A percentile compares a stretch with the other conserved stretches of the same genome.
phyloP scores from a whole-genome alignment of 208 protist genomes.

The Trypanosomatidae sp. region DNA sequence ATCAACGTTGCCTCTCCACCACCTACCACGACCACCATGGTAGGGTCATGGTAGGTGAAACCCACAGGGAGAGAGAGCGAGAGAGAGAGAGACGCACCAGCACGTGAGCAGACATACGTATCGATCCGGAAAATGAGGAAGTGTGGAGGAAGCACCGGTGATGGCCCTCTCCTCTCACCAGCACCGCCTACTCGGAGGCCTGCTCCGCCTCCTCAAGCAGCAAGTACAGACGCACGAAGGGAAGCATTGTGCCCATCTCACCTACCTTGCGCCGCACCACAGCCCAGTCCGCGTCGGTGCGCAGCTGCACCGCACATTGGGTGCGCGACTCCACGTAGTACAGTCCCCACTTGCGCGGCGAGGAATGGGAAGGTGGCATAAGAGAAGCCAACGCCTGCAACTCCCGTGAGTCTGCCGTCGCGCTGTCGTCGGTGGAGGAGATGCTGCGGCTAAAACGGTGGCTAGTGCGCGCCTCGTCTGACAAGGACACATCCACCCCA shows the following conservation, averaged over 20 bases:
- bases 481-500: neutral
- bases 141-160: neutral
- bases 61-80: neutral
- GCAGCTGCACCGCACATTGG: conserved; percentile 26
- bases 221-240: conserved; percentile 56
- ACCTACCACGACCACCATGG: neutral
- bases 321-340: conserved; percentile 23
- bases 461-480: neutral
- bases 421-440: neutral
- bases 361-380: neutral
- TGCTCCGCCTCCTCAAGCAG: conserved; percentile 28
- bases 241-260: conserved; percentile 20
- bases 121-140: neutral
- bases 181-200: neutral
- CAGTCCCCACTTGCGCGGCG: conserved; percentile 11
- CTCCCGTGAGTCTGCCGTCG: neutral
- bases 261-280: conserved; percentile 28
- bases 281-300: conserved; percentile 42
- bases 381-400: neutral
- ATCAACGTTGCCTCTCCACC: neutral
- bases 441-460: neutral
- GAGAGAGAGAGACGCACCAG: neutral
- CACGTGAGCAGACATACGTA: neutral
- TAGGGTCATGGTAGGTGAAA: neutral
- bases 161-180: neutral